These are phyloP conservation scores for Rhodamnia argentea DNA, from an alignment of 345 rosid genomes.

Conservation along the genomic window DNA sequence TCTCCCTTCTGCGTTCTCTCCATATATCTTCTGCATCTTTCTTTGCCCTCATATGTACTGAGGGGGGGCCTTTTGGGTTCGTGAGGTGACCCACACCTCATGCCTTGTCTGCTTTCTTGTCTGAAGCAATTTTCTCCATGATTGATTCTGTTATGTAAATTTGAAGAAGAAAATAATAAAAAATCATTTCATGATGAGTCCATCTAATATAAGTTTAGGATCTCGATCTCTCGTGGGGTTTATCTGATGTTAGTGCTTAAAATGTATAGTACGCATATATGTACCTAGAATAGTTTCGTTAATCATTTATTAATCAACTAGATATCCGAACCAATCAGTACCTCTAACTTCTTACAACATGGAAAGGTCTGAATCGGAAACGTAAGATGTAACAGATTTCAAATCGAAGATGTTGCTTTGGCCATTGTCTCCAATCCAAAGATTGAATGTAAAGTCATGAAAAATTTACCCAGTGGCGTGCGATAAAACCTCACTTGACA, in stretches of 20 bases:
- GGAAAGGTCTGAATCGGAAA: not conserved
- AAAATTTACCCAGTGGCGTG: no score
- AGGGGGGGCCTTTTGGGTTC: not conserved
- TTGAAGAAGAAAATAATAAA: not conserved
- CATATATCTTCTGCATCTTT: not conserved
- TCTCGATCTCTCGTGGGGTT: not conserved
- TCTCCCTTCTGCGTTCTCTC: not conserved
- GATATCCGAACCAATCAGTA: fast-evolving
- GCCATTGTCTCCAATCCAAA: not conserved
- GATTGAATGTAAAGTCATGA: not conserved
- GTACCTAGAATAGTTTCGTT: not conserved
- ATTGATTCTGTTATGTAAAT: not conserved
- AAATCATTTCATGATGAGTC: not conserved
- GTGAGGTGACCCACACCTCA: not conserved
- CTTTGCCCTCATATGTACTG: not conserved
- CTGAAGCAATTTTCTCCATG: not conserved
- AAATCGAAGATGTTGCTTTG: not conserved
- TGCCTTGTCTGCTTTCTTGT: not conserved
- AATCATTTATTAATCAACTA: not conserved
- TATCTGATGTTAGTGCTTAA: not conserved
- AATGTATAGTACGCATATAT: not conserved
- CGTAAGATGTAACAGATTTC: not conserved
- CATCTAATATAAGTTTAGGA: not conserved
- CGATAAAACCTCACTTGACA: no score
- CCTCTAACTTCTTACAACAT: not conserved